Evolutionary conservation across 2,329 filamentous ascomycete species (phyloP).

Genomic region (Lachnellula hyalina): DNA sequence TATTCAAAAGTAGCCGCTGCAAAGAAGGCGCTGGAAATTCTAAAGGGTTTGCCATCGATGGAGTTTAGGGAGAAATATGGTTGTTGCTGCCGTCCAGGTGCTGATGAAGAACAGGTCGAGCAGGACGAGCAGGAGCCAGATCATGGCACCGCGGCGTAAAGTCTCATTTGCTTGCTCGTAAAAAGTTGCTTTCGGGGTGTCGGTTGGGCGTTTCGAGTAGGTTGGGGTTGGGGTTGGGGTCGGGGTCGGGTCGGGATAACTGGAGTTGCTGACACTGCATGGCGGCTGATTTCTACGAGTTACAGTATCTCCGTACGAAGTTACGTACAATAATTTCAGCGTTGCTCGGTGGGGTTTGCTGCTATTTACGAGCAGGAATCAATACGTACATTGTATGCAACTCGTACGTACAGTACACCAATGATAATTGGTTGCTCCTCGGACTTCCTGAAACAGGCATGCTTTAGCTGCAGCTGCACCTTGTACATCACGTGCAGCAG

Average conservation of each 20-base stretch:
- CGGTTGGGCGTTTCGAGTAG: not conserved
- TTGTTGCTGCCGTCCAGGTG: conserved; percentile 53
- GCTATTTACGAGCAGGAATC: too few species aligned
- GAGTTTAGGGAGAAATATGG: conserved; percentile 56
- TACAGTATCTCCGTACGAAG: too few species aligned
- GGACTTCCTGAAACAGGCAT: too few species aligned
- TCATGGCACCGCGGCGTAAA: conserved; percentile 14
- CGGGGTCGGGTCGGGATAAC: too few species aligned
- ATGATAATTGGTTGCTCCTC: too few species aligned
- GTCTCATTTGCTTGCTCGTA: not conserved
- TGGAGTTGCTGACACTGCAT: not conserved
- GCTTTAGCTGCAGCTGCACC: too few species aligned
- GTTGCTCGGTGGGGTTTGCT: too few species aligned
- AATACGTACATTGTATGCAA: too few species aligned
- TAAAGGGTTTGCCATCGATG: conserved; percentile 41
- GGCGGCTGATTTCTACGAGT: too few species aligned
- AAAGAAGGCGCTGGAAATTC: conserved; percentile 47
- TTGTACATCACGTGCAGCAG: too few species aligned
- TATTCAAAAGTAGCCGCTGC: conserved; percentile 70
- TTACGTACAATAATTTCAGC: too few species aligned
- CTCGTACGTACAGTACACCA: too few species aligned
- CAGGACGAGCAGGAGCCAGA: not conserved
- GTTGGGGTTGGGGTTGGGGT: not conserved
- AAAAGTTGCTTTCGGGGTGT: not conserved
- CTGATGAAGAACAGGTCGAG: conserved; percentile 11